These are phyloP conservation scores for Ailanthus altissimus DNA, from an alignment of 345 rosid genomes.

Conservation along the genomic window DNA sequence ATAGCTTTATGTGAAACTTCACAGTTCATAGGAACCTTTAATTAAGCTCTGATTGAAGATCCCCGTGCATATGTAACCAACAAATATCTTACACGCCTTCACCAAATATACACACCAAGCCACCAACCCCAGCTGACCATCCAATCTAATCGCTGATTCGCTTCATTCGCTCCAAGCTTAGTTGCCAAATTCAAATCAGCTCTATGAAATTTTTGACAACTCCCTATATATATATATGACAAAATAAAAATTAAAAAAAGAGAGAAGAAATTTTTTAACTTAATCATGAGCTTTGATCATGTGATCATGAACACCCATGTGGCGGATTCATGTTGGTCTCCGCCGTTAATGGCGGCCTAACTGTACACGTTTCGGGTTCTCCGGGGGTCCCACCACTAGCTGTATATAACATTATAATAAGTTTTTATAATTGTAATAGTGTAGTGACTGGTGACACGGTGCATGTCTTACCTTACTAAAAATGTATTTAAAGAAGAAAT, in stretches of 20 bases:
- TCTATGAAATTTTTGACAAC: not conserved
- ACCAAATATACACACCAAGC: not conserved
- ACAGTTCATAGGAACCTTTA: no score
- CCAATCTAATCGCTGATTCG: not conserved
- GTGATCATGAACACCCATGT: not conserved
- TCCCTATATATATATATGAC: no score
- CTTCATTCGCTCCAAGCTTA: not conserved
- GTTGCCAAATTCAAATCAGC: not conserved
- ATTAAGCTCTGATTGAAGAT: not conserved
- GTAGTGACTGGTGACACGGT: not conserved
- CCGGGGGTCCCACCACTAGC: not conserved
- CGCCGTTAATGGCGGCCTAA: constrained; percentile 7
- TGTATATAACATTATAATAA: not conserved
- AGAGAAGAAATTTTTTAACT: no score
- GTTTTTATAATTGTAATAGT: not conserved
- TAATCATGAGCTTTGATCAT: no score
- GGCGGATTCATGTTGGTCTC: not conserved
- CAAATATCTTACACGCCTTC: not conserved
- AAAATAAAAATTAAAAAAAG: no score
- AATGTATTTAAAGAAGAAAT: not conserved
- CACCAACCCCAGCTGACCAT: not conserved
- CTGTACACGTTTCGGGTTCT: not conserved
- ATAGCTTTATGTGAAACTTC: no score
- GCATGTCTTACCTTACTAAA: no score
- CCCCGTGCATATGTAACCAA: not conserved